Evolutionary conservation across 257 asterid genomes (phyloP).

Genomic region (Nicotiana otophora): DNA sequence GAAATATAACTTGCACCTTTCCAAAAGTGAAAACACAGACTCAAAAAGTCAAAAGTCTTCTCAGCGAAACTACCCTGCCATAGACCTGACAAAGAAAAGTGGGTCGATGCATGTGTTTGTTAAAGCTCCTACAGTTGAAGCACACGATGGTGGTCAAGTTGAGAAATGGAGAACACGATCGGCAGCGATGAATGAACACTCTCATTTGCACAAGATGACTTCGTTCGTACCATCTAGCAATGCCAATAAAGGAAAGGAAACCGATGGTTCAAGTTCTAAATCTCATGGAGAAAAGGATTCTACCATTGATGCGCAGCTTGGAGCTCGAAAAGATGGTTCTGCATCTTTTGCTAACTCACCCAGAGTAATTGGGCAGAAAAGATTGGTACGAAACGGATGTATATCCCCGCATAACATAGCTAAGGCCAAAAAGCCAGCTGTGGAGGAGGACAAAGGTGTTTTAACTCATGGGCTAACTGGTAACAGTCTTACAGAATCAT

Average conservation of each 20-base stretch:
- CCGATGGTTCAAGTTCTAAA: conserved; percentile 19
- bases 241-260: conserved; percentile 31
- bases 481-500: conserved; percentile 20
- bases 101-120: conserved; percentile 18
- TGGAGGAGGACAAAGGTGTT: conserved; percentile 25
- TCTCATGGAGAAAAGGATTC: conserved; percentile 21
- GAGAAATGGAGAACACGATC: conserved; percentile 21
- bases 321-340: conserved; percentile 27
- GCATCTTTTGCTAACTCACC: conserved; percentile 28
- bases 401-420: conserved; percentile 77
- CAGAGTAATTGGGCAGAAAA: conserved; percentile 51
- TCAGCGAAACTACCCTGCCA: conserved; percentile 19
- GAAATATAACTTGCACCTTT: conserved; percentile 22
- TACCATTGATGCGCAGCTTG: conserved; percentile 21
- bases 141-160: conserved; percentile 19
- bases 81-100: conserved; percentile 28
- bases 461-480: conserved; percentile 25
- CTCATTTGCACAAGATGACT: conserved; percentile 22
- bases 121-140: conserved; percentile 21
- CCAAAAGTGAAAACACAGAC: conserved; percentile 20
- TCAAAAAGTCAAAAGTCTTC: conserved; percentile 18
- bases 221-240: conserved; percentile 13
- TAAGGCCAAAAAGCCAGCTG: conserved; percentile 45
- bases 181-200: conserved; percentile 26
- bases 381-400: conserved; percentile 86